Conservation (phyloP, 2,329 filamentous ascomycete species). For the Scedosporium dehoogii region DNA sequence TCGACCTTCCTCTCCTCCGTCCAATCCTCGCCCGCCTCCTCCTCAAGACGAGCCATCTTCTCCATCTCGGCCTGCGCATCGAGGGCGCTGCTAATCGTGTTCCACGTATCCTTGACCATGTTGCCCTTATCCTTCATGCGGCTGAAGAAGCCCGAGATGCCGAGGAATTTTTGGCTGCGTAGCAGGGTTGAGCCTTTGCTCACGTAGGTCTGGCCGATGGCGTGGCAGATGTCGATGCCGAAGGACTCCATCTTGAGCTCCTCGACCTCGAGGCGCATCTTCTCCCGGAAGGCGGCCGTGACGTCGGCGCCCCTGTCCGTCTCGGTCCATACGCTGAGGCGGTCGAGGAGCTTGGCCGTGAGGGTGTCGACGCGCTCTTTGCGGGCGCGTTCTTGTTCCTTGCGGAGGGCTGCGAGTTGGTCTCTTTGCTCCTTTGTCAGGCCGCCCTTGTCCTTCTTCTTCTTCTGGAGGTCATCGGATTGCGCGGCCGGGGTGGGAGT, state of each 20-base stretch:
- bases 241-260: slow-evolving; percentile 99
- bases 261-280: slow-evolving; percentile 90
- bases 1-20: slow-evolving; percentile 95
- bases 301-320: slow-evolving; percentile 83
- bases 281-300: slow-evolving; percentile 82
- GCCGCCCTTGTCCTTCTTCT: slow-evolving; percentile 52
- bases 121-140: slow-evolving; percentile 94
- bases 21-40: slow-evolving; percentile 93
- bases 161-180: slow-evolving; percentile 93
- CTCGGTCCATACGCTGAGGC: slow-evolving; percentile 92
- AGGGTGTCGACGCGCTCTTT: slow-evolving; percentile 85
- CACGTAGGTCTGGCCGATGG: slow-evolving; percentile 84
- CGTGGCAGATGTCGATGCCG: slow-evolving; percentile 89
- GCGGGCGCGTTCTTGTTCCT: slow-evolving; percentile 71
- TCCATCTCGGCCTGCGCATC: slow-evolving; percentile 98
- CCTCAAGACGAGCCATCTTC: slow-evolving; percentile 94
- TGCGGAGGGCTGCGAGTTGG: slow-evolving; percentile 78
- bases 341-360: slow-evolving; percentile 74
- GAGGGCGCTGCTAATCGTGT: slow-evolving; percentile 90
- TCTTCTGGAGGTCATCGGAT: slow-evolving; percentile 49
- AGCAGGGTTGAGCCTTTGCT: slow-evolving; percentile 80
- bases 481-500: slow-evolving; percentile 53
- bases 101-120: slow-evolving; percentile 97
- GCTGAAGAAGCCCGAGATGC: slow-evolving; percentile 89
- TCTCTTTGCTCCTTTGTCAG: slow-evolving; percentile 89